phyloP scores from a whole-genome alignment of 768 basidiomycete species.

The Amanita subjunquillea region DNA sequence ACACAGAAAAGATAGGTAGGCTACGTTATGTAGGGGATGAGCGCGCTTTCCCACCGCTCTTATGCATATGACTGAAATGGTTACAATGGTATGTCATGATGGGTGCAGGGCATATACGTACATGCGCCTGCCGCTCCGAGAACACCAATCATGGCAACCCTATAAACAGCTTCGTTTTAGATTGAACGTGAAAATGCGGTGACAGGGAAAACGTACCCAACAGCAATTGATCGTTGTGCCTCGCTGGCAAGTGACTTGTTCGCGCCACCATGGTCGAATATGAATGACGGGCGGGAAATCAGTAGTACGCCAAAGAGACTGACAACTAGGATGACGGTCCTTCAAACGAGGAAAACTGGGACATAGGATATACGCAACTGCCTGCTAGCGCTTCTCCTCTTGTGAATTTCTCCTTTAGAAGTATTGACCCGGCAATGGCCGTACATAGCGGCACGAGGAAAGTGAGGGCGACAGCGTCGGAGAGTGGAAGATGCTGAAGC shows the following conservation, averaged over 20 bases:
- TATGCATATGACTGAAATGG: not conserved
- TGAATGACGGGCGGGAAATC: constrained; percentile 66
- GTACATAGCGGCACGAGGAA: constrained; percentile 66
- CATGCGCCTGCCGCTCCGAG: constrained; percentile 58
- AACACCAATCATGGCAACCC: constrained; percentile 54
- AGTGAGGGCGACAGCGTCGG: constrained; percentile 67
- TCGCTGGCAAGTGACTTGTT: constrained; percentile 5
- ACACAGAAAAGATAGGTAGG: constrained; percentile 54
- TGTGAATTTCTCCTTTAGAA: constrained; percentile 52
- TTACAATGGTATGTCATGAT: not conserved
- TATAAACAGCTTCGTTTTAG: constrained; percentile 12
- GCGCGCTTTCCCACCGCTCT: constrained; percentile 25
- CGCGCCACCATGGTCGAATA: constrained; percentile 32
- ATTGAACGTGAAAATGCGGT: not conserved
- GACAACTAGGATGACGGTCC: constrained; percentile 25
- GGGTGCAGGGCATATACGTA: constrained; percentile 20
- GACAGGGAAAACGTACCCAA: constrained; percentile 29
- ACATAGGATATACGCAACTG: constrained; percentile 11
- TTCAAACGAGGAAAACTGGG: not conserved
- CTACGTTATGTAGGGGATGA: constrained; percentile 55
- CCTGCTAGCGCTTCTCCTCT: constrained; percentile 43
- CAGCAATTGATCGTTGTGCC: constrained; percentile 42
- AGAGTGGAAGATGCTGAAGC: constrained; percentile 63
- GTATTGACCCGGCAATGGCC: constrained; percentile 28
- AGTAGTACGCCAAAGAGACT: constrained; percentile 71